Evolutionary conservation across 441 rosid genomes (phyloP).

Genomic region (Aleurites moluccanus): DNA sequence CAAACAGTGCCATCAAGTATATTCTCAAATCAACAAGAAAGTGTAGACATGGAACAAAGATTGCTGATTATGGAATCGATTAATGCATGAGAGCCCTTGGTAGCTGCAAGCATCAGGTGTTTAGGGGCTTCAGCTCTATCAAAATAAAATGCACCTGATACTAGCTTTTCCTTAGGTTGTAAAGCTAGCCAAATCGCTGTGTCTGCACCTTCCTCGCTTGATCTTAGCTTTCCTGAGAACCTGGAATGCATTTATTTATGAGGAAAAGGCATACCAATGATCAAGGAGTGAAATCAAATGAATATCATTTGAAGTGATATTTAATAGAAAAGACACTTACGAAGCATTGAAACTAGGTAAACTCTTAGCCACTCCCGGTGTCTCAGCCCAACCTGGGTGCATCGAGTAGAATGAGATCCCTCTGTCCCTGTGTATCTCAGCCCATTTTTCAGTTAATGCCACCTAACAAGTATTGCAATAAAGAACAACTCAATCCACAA

Average conservation of each 20-base stretch:
- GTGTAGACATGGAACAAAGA: constrained; percentile 44
- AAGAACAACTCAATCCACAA: background rate
- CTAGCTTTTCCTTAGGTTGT: constrained; percentile 74
- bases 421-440: constrained; percentile 57
- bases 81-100: constrained; percentile 50
- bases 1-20: background rate
- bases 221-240: constrained; percentile 74
- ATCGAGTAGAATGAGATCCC: constrained; percentile 79
- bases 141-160: constrained; percentile 72
- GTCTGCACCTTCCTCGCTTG: constrained; percentile 86
- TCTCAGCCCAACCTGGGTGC: constrained; percentile 98
- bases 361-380: constrained; percentile 77
- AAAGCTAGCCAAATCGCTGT: constrained; percentile 75
- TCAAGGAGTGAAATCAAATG: background rate
- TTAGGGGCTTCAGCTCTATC: constrained; percentile 80
- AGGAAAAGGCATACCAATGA: background rate
- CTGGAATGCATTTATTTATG: constrained; percentile 35
- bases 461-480: constrained; percentile 40
- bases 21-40: constrained; percentile 19
- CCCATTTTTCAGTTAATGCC: constrained; percentile 79
- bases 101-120: constrained; percentile 64
- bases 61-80: constrained; percentile 48
- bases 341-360: constrained; percentile 55
- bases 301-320: background rate
- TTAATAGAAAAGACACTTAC: constrained; percentile 34